Percentiles rank a stretch among this genome's conserved stretches.
Conservation (phyloP, 495 filamentous ascomycete species). For the Viridothelium virens region DNA sequence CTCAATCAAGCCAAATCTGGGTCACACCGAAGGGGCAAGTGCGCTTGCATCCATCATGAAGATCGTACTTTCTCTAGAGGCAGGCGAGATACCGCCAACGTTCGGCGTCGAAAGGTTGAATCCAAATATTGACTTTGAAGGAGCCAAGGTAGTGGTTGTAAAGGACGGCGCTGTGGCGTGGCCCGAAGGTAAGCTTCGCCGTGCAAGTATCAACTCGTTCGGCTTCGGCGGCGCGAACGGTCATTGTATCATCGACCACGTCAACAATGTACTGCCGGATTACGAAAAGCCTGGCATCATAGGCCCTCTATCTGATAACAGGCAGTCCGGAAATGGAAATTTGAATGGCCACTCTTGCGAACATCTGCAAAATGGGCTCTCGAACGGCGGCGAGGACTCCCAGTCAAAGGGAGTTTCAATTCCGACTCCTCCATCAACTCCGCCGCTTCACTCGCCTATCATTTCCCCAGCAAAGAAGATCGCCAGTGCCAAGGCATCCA, state of each 20-base stretch:
- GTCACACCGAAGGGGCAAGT: conserved; percentile 48
- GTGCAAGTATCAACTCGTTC: conserved; percentile 37
- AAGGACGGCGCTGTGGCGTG: not conserved
- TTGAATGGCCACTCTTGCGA: not conserved
- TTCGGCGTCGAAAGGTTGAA: conserved; percentile 41
- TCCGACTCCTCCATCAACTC: no score
- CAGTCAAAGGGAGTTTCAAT: no score
- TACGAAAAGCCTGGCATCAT: not conserved
- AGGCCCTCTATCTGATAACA: not conserved
- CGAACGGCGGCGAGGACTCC: not conserved
- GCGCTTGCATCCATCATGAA: conserved; percentile 55
- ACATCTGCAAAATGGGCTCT: not conserved
- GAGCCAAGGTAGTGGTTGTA: conserved; percentile 31
- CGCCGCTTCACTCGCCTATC: not conserved
- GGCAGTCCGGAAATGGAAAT: not conserved
- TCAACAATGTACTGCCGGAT: not conserved
- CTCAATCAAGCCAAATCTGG: not conserved
- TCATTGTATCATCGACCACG: conserved; percentile 4
- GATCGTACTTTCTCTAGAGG: conserved; percentile 49
- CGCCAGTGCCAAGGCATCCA: not conserved
- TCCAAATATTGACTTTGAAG: conserved; percentile 35
- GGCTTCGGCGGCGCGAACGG: conserved; percentile 47
- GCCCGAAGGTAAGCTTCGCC: not conserved
- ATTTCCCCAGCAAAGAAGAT: not conserved
- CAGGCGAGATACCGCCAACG: conserved; percentile 42